Percentiles rank a stretch among this genome's conserved stretches.
Conservation (phyloP, 108 stramenopile genomes). For the Fragilaria radians region DNA sequence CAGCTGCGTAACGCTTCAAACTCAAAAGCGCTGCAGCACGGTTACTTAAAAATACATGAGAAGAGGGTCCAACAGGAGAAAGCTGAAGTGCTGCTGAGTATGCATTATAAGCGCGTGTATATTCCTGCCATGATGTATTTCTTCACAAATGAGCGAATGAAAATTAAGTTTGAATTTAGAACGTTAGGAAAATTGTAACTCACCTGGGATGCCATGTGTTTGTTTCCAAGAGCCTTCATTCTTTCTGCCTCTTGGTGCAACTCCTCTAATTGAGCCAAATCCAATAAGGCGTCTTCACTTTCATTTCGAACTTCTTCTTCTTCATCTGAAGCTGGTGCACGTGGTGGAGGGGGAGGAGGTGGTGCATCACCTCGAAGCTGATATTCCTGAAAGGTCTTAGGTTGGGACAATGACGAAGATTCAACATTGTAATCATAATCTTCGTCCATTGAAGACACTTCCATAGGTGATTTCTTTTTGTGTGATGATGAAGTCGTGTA, state of each 20-base stretch:
- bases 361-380: neutral
- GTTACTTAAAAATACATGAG: conserved; percentile 83
- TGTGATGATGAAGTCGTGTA: too few species aligned
- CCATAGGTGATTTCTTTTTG: too few species aligned
- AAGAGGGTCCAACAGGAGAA: conserved; percentile 80
- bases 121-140: conserved; percentile 39
- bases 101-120: conserved; percentile 78
- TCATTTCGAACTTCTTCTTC: neutral
- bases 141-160: neutral
- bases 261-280: conserved; percentile 74
- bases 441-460: neutral
- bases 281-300: conserved; percentile 62
- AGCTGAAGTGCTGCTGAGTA: conserved; percentile 85
- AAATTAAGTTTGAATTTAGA: neutral
- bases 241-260: conserved; percentile 79
- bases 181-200: conserved; percentile 8
- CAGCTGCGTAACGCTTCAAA: conserved; percentile 75
- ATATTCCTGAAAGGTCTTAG: too few species aligned
- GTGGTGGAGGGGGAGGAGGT: neutral
- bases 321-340: neutral
- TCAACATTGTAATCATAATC: conserved; percentile 1
- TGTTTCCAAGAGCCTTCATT: conserved; percentile 85
- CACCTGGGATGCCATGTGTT: conserved; percentile 88
- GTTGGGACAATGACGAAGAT: too few species aligned
- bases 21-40: conserved; percentile 78